These are phyloP conservation scores for Dovyalis caffra DNA, from an alignment of 345 rosid genomes.

Conservation along the genomic window DNA sequence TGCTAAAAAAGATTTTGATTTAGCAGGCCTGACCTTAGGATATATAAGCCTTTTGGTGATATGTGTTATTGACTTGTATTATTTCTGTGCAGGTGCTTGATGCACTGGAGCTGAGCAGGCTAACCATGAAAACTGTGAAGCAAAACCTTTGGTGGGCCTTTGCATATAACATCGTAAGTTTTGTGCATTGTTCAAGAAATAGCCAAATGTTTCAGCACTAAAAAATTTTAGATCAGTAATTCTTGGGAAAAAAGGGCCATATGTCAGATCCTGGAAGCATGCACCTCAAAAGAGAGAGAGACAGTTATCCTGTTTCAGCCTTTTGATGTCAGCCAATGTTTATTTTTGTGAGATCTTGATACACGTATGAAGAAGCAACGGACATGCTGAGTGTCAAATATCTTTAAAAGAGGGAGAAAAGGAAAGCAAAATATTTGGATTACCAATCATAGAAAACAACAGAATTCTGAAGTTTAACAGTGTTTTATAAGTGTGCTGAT, in stretches of 20 bases:
- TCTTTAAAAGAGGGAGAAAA: too few relatives aligned
- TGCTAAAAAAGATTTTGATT: not conserved
- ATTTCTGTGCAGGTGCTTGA: slow-evolving; percentile 68
- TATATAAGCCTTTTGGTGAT: not conserved
- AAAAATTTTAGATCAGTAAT: too few relatives aligned
- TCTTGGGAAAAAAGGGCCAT: too few relatives aligned
- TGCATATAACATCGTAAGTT: slow-evolving; percentile 88
- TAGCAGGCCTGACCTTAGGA: not conserved
- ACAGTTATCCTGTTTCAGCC: too few relatives aligned
- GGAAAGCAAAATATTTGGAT: too few relatives aligned
- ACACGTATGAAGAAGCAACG: too few relatives aligned
- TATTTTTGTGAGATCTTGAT: not conserved
- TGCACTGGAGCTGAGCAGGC: slow-evolving; percentile 87
- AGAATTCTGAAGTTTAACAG: too few relatives aligned
- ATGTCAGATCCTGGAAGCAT: not conserved
- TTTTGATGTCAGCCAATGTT: not conserved
- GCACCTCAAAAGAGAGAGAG: not conserved
- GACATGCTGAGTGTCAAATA: too few relatives aligned
- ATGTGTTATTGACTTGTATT: slow-evolving; percentile 10
- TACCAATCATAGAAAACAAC: too few relatives aligned
- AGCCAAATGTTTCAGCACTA: not conserved
- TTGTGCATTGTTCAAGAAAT: not conserved
- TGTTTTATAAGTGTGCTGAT: too few relatives aligned
- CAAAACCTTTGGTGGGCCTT: slow-evolving; percentile 99
- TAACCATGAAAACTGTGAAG: slow-evolving; percentile 95